Base-by-base conservation (phyloP, 805 yeast species). In the Kazachstania africana region DNA sequence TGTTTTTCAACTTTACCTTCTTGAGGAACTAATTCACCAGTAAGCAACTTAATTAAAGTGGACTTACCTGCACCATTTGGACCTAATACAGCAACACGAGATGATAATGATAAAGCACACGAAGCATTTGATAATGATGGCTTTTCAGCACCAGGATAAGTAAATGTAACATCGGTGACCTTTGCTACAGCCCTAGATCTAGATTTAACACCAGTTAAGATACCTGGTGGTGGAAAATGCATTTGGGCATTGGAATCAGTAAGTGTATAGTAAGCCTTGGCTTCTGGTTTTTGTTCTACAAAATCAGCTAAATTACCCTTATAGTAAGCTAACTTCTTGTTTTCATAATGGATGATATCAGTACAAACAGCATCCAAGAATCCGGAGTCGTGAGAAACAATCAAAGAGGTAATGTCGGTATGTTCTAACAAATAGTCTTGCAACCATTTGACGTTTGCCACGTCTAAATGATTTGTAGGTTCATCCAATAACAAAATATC, bases 61-160 rank as follows among this genome's bases (percentile, higher is more conserved):
- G 96, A 84, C 59, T 88, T 88, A 65, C 98, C 98, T 32, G 98
- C 98, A 69, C 98, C 98, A 57, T 88, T 88, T 39, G 97, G 96
- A 34, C 98, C 98, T 36, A 91, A 63, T 48, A 91, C 76, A 28
- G 97, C 97, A 41, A 88, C 95, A 63, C 98, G 78, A 21, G 97
- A 88, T n/a, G 95, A 82, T 43, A 88, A 66, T 3, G 95, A 81
- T 37, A 91, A 68, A n/a, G 95, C 80, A 60, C 94, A 82, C 2
- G 94, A 78, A 24, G 85, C 91, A 51, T 81, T 52, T 19, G 58
- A 53, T 47, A 88, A 65, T 2, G 94, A 82, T 21, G 95, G 94
- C 54, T 82, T 81, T 13, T 72, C 59, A 17, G 85, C 82, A 36
- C 95, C 94, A 17, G 97, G 96, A 55, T 91, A 88, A 25, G 81